Conservation (phyloP, 106 monocot species). For the Iris macrosiphon region DNA sequence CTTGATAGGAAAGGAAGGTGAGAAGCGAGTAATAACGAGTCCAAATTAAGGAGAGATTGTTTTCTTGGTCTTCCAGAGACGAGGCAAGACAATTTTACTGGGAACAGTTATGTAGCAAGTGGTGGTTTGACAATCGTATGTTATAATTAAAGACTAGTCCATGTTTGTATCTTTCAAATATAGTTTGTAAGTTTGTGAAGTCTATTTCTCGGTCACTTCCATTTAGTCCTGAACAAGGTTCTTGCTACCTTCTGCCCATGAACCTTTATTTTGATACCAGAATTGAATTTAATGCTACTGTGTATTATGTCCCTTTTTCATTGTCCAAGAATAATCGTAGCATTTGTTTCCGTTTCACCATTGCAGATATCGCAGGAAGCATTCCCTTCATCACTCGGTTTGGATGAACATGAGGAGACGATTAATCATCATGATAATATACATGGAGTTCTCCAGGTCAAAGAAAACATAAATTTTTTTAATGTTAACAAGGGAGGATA, state of each 20-base stretch:
- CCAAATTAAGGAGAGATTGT: too few relatives aligned
- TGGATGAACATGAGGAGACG: constrained; percentile 27
- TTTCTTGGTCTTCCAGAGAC: too few relatives aligned
- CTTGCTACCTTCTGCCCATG: neutral
- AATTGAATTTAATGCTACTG: neutral
- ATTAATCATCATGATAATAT: constrained; percentile 9
- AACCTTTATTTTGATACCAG: neutral
- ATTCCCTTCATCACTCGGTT: constrained; percentile 8
- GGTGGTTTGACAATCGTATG: too few relatives aligned
- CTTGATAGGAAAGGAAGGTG: too few relatives aligned
- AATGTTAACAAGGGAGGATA: too few relatives aligned
- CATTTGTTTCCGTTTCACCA: constrained; percentile 1
- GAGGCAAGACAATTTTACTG: too few relatives aligned
- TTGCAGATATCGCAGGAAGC: constrained; percentile 22
- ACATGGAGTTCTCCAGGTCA: constrained; percentile 45
- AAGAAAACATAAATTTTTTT: neutral
- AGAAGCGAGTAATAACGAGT: too few relatives aligned
- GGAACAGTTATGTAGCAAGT: too few relatives aligned
- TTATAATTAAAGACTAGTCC: too few relatives aligned
- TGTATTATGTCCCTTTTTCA: neutral
- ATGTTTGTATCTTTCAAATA: too few relatives aligned
- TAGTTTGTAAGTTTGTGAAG: too few relatives aligned
- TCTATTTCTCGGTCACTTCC: too few relatives aligned
- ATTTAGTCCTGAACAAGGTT: neutral
- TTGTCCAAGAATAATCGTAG: neutral